Conservation (phyloP, 2,329 filamentous ascomycete genomes). For the Lachnellula subtilissima region DNA sequence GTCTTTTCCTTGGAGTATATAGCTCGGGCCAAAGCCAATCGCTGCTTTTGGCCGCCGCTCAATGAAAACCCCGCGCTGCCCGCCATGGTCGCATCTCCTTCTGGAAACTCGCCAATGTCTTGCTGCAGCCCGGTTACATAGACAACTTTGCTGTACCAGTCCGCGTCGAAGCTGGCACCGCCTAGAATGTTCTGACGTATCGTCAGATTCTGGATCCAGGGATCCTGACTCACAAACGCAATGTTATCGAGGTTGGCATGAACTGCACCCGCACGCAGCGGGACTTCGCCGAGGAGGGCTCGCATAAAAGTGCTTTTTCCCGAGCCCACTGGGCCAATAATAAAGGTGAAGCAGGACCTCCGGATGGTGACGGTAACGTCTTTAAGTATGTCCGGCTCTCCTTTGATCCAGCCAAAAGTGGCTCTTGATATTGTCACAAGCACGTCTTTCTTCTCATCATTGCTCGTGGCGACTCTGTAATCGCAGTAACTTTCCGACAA, state of each 20-base stretch:
- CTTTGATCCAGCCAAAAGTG: conserved; percentile 21
- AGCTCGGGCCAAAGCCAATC: conserved; percentile 40
- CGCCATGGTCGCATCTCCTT: conserved; percentile 43
- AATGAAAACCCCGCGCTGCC: conserved; percentile 33
- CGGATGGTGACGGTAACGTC: conserved; percentile 18
- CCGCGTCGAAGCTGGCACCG: conserved; percentile 39
- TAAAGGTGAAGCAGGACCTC: conserved; percentile 20
- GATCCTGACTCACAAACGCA: conserved; percentile 41
- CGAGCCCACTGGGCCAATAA: conserved; percentile 31
- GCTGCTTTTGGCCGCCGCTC: conserved; percentile 28
- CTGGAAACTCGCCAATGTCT: conserved; percentile 58
- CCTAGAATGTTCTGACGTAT: conserved; percentile 39
- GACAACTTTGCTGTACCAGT: conserved; percentile 60
- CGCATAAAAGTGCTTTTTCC: conserved; percentile 31
- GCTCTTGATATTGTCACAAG: conserved; percentile 2
- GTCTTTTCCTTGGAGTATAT: conserved; percentile 31
- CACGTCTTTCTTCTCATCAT: background rate
- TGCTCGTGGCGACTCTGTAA: conserved; percentile 18
- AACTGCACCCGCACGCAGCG: conserved; percentile 22
- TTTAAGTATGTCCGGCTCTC: conserved; percentile 9
- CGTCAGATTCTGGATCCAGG: conserved; percentile 42
- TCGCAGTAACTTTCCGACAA: conserved; percentile 17
- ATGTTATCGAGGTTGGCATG: conserved; percentile 18
- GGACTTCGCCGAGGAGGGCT: conserved; percentile 28
- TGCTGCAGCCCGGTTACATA: conserved; percentile 59